These are phyloP conservation scores for Pascua sp. DNA, from an alignment of 1,284 basidiomycete genomes.

Conservation along the genomic window DNA sequence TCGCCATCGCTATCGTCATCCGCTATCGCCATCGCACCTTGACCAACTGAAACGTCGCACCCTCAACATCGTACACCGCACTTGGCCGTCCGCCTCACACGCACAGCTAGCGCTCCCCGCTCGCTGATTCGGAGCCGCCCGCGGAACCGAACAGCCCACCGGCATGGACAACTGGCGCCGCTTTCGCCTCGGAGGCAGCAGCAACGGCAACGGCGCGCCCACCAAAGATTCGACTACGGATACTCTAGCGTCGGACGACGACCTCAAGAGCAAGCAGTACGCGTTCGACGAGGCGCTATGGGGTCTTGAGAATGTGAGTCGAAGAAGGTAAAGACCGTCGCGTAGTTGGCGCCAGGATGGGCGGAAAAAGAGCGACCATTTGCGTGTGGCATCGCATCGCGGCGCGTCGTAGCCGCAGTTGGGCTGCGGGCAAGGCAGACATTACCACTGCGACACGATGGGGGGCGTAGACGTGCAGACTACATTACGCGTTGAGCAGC, in stretches of 20 bases:
- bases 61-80: background rate
- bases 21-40: background rate
- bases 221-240: constrained; percentile 1
- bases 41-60: background rate
- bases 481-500: too few species aligned
- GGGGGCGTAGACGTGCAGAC: too few species aligned
- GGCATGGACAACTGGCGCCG: constrained; percentile 21
- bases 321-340: background rate
- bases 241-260: background rate
- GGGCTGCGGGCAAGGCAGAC: too few species aligned
- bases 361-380: too few species aligned
- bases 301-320: constrained; percentile 85
- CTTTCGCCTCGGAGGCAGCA: constrained; percentile 9
- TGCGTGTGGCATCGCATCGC: too few species aligned
- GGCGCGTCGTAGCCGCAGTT: too few species aligned
- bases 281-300: constrained; percentile 55
- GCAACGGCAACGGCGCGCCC: constrained; percentile 3
- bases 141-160: background rate
- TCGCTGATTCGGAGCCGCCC: too few species aligned
- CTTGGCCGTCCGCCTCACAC: background rate
- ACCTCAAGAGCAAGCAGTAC: constrained; percentile 25
- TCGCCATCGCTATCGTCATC: background rate
- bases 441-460: too few species aligned
- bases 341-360: too few species aligned
- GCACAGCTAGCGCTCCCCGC: background rate